Evolutionary conservation across 768 basidiomycete genomes (phyloP), one percentile per base, ranked within the genome.

Genomic region (Pholiota molesta): DNA sequence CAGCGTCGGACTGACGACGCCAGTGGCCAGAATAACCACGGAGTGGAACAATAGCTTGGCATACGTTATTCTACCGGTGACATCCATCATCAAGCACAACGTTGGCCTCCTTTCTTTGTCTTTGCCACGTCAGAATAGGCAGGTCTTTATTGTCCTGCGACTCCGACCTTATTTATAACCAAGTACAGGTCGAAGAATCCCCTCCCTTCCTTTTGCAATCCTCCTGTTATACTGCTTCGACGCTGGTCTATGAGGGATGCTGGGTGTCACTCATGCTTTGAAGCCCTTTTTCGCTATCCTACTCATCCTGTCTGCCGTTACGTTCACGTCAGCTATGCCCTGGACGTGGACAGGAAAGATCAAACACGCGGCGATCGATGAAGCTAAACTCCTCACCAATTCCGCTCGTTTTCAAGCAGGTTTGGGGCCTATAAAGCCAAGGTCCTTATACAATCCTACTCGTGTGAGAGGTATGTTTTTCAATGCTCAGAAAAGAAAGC

Each of bases 341-440:
- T 31, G 42, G 7, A 6, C 57, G n/a, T n/a, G 31, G 13, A 6
- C 57, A 9, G n/a, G 31, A 10, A 49, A 49, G 49, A 23, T n/a
- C 19, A 31, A 39, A 33, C 21, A 17, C 11, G 21, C n/a, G 19
- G n/a, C 6, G 13, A 11, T 52, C 9, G 60, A 55, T 21, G 21
- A 61, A 33, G 45, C 42, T 1, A 44, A 53, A 13, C 52, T 66
- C 21, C 39, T 51, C 5, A 66, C 65, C 17, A 66, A 66, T 47
- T 60, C 65, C 7, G 59, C 59, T 16, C 62, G 65, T 23, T 51
- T 66, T 47, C 52, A 44, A 42, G 65, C 65, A 13, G 65, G 65
- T 26, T 45, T 66, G n/a, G 54, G 57, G 17, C 65, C 65, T 31
- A 52, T 66, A 44, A 59, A 52, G 53, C 65, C 62, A 11, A 61